Evolutionary conservation across 108 stramenopile genomes (phyloP).

Genomic region (Cylindrotheca fusiformis): DNA sequence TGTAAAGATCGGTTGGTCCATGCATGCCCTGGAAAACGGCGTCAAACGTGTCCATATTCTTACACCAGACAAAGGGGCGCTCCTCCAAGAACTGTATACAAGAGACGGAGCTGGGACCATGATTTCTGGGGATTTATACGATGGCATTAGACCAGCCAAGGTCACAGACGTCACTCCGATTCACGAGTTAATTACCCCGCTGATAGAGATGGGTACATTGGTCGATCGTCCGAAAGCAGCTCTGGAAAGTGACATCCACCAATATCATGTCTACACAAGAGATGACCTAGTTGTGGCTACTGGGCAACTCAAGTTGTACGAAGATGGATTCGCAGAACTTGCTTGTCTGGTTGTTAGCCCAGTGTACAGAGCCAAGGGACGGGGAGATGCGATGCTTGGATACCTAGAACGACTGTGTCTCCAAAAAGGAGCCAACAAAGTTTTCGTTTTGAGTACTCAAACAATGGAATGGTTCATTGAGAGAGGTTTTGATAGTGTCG

Average conservation of each 20-base stretch:
- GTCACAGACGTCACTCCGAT: slow-evolving; percentile 86
- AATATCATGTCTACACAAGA: slow-evolving; percentile 90
- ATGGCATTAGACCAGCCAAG: slow-evolving; percentile 87
- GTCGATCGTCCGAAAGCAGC: slow-evolving; percentile 72
- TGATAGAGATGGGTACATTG: slow-evolving; percentile 82
- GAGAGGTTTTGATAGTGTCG: slow-evolving; percentile 81
- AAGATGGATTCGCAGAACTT: slow-evolving; percentile 88
- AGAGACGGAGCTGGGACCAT: slow-evolving; percentile 92
- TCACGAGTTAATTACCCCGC: slow-evolving; percentile 81
- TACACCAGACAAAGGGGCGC: slow-evolving; percentile 71
- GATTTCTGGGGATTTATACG: slow-evolving; percentile 92
- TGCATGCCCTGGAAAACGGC: slow-evolving; percentile 78
- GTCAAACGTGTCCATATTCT: slow-evolving; percentile 90
- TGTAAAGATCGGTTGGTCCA: slow-evolving; percentile 75
- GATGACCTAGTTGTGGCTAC: slow-evolving; percentile 86
- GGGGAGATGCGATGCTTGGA: slow-evolving; percentile 94
- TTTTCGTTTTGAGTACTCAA: slow-evolving; percentile 92
- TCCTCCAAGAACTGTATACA: slow-evolving; percentile 95
- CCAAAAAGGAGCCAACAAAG: slow-evolving; percentile 52
- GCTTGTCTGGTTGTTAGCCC: slow-evolving; percentile 90
- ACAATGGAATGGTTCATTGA: slow-evolving; percentile 98
- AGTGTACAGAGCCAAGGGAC: slow-evolving; percentile 80
- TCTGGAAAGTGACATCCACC: slow-evolving; percentile 77
- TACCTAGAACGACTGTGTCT: slow-evolving; percentile 92
- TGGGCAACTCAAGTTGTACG: slow-evolving; percentile 82